Base-by-base conservation (phyloP, 139 green algal species). In the Chlamydomonas schloesseri region DNA sequence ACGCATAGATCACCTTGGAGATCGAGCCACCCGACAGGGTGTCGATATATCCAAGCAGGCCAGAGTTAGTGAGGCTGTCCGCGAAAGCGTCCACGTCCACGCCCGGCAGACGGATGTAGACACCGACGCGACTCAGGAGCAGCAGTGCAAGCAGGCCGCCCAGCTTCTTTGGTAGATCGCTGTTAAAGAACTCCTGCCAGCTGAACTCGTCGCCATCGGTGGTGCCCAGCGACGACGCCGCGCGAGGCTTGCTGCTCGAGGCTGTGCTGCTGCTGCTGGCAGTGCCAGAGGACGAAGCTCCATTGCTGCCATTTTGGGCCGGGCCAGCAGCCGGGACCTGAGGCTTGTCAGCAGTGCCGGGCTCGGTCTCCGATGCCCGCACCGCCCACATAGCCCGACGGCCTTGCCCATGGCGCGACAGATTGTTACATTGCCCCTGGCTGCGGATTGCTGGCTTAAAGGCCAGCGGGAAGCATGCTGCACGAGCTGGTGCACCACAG, bases 21-120 rank as follows among this genome's bases (percentile, higher is more conserved):
- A 97, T 96, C 57, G 92, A 97, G 15, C 94, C 94, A 21, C 94
- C 96, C 23, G 95, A 97, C 29, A 99, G 89, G 0, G 96, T 95
- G 89, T 99, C 98, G 50, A 99, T 95, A 91, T 99, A 99, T 5
- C 95, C 94, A 37, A 99, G 92, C 47, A 99, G 84, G 29, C 96
- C 96, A 11, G 84, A 93, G 46, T 87, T 86, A 73, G 90, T 78
- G 87, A 98, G 94, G 36, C 90, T 93, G n/a, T 92, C 82, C 20
- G 91, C 84, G 82, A 99, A 99, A 0, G 86, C 91, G 26, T 98
- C 93, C 58, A 97, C 94, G 82, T 99, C 96, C 75, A 99, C 97
- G 31, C 96, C 96, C 3, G 96, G 94, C 47, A 99, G 86, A 26
- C 97, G 95, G 46, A 99, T 94, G 92, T 99, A 99, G 46, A 99